Percentiles rank a stretch among this genome's conserved stretches.
Evolutionary conservation across 495 filamentous ascomycete genomes (phyloP).

Genomic region (Chaetomium fimeti): DNA sequence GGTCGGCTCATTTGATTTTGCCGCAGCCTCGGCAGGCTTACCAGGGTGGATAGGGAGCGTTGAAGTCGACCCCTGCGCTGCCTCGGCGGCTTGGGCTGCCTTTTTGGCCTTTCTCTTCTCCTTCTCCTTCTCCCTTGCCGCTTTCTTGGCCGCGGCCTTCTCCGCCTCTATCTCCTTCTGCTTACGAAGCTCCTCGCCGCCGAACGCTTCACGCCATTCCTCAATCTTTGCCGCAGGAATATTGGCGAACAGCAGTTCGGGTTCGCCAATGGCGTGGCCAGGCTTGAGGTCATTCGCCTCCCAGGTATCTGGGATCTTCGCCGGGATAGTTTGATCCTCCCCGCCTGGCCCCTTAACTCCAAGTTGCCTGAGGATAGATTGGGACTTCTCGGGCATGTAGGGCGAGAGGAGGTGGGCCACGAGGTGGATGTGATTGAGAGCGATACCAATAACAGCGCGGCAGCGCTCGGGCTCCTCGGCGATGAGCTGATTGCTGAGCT

Average conservation of each 20-base stretch:
- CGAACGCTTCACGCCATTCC: constrained; percentile 79
- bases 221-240: constrained; percentile 57
- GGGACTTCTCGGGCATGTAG: constrained; percentile 80
- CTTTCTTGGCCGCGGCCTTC: constrained; percentile 31
- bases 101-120: constrained; percentile 35
- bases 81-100: constrained; percentile 25
- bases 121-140: constrained; percentile 34
- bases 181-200: constrained; percentile 61
- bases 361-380: constrained; percentile 72
- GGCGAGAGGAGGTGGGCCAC: constrained; percentile 72
- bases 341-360: constrained; percentile 25
- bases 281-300: constrained; percentile 58
- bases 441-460: constrained; percentile 74
- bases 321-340: constrained; percentile 42
- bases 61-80: constrained; percentile 16
- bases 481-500: constrained; percentile 51
- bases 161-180: constrained; percentile 33
- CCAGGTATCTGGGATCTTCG: constrained; percentile 72
- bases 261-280: constrained; percentile 78
- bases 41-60: constrained; percentile 21
- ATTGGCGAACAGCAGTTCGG: constrained; percentile 77
- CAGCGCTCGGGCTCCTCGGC: constrained; percentile 69
- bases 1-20: neutral
- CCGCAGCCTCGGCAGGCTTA: neutral
- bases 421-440: constrained; percentile 78